A percentile compares a stretch with the other conserved stretches of the same genome.
These are phyloP conservation scores for Alternaria viburni DNA, from an alignment of 2,329 filamentous ascomycete genomes.

Conservation along the genomic window DNA sequence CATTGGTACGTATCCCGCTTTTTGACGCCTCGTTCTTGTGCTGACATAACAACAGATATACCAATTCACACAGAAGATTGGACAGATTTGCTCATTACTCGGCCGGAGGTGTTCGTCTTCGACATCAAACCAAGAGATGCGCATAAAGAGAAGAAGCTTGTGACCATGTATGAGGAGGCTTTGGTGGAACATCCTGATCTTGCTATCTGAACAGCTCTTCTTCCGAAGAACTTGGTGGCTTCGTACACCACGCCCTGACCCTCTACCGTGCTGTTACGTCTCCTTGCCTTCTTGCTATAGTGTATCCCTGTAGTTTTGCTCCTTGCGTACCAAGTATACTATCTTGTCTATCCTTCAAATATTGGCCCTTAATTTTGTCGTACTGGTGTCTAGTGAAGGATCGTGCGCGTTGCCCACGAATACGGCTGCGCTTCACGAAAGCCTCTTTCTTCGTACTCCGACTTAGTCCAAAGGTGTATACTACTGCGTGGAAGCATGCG, in stretches of 20 bases:
- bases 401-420: not conserved
- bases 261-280: not conserved
- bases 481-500: not conserved
- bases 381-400: not conserved
- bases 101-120: conserved; percentile 1
- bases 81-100: conserved; percentile 5
- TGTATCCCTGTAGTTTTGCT: not conserved
- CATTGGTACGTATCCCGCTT: not conserved
- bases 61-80: not conserved
- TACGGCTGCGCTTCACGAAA: rapidly evolving
- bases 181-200: not conserved
- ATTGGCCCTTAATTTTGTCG: not conserved
- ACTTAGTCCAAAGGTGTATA: rapidly evolving
- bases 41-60: not conserved
- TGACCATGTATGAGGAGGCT: conserved; percentile 2
- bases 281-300: not conserved
- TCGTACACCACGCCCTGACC: not conserved
- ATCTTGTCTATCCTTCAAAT: not conserved
- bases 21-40: not conserved
- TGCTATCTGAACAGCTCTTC: not conserved
- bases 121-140: conserved; percentile 2
- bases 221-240: rapidly evolving
- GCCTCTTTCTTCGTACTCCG: not conserved
- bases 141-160: not conserved
- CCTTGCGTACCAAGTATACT: not conserved